Conservation (phyloP, 306 rosid genomes). For the Rosa chinensis region DNA sequence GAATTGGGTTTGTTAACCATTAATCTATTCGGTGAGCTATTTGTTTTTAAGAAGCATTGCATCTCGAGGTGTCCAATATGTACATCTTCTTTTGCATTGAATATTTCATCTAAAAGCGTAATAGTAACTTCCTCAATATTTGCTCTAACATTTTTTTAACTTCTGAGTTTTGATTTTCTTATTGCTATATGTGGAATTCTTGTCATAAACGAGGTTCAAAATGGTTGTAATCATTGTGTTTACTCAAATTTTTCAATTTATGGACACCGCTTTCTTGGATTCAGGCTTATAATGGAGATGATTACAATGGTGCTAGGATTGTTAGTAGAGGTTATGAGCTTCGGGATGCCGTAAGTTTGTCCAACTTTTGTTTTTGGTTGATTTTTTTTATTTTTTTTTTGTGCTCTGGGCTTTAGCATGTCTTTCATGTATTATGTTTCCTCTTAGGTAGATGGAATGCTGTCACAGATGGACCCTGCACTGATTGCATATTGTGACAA, state of each 20-base stretch:
- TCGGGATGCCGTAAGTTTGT: constrained; percentile 73
- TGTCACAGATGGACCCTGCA: constrained; percentile 96
- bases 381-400: neutral
- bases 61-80: neutral
- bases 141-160: too few species aligned
- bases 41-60: neutral
- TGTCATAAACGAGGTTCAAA: neutral
- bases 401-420: constrained; percentile 7
- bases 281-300: constrained; percentile 91
- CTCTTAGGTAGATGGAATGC: constrained; percentile 87
- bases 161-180: neutral
- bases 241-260: constrained; percentile 17
- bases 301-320: constrained; percentile 87
- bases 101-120: neutral
- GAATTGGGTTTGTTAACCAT: neutral
- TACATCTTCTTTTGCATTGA: neutral
- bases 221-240: neutral
- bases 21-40: neutral
- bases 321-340: constrained; percentile 95
- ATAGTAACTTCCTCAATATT: neutral
- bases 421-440: neutral
- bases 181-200: neutral
- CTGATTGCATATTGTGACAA: constrained; percentile 81
- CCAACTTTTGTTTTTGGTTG: constrained; percentile 16
- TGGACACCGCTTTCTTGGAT: constrained; percentile 29